phyloP scores from a whole-genome alignment of 495 filamentous ascomycete genomes.

The Podospora australis region DNA sequence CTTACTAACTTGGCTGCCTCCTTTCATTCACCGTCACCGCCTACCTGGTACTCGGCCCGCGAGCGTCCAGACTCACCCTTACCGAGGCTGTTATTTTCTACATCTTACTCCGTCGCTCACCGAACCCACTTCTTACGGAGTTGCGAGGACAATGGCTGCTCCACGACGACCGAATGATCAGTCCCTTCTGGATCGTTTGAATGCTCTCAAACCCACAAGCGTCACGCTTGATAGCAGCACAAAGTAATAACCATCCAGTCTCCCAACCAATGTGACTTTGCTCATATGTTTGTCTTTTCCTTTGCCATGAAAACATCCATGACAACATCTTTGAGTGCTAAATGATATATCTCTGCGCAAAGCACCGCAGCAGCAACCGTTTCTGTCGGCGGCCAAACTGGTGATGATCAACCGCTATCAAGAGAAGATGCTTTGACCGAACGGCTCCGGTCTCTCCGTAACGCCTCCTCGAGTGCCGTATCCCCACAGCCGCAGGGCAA shows the following conservation, averaged over 20 bases:
- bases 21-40: neutral
- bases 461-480: conserved; percentile 19
- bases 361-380: no score
- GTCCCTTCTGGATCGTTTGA: conserved; percentile 80
- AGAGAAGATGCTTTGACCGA: conserved; percentile 39
- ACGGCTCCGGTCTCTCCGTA: conserved; percentile 38
- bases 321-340: conserved; percentile 2
- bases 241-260: conserved; percentile 24
- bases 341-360: conserved; percentile 3
- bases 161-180: conserved; percentile 61
- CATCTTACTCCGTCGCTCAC: conserved; percentile 3
- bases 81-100: no score
- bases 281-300: neutral
- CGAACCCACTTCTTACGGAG: conserved; percentile 54
- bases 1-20: conserved; percentile 1
- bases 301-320: neutral
- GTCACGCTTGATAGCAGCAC: conserved; percentile 28
- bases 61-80: no score
- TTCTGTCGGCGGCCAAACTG: neutral
- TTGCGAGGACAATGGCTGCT: no score
- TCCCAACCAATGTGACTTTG: neutral
- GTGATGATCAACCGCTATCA: conserved; percentile 16
- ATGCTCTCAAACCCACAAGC: conserved; percentile 53
- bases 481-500: conserved; percentile 7
- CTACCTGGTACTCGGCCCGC: neutral